Evolutionary conservation across 1,139 yeast genomes (phyloP).

Genomic region (Magnusiomyces tetraspermus): DNA sequence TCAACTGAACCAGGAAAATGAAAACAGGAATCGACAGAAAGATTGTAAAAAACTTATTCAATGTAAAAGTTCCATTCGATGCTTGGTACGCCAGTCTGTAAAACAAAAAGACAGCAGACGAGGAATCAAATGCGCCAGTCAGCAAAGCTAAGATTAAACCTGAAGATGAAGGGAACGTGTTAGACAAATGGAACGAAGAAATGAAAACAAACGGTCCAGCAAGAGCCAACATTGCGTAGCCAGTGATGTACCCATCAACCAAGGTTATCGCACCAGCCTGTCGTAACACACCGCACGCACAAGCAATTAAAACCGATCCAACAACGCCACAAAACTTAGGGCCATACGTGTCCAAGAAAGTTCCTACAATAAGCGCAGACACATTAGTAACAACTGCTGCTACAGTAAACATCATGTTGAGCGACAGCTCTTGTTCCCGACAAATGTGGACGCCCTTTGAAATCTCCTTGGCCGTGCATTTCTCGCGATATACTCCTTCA

Average conservation of each 20-base stretch:
- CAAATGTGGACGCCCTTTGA: conserved; percentile 36
- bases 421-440: conserved; percentile 64
- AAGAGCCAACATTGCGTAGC: conserved; percentile 58
- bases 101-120: conserved; percentile 60
- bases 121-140: conserved; percentile 72
- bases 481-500: conserved; percentile 64
- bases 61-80: conserved; percentile 26
- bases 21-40: conserved; percentile 68
- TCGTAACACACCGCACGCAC: conserved; percentile 45
- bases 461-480: conserved; percentile 38
- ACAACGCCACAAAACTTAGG: conserved; percentile 71
- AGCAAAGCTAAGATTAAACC: conserved; percentile 63
- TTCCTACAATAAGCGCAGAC: conserved; percentile 73
- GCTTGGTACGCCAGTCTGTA: conserved; percentile 58
- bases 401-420: conserved; percentile 72
- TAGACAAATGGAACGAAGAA: conserved; percentile 69
- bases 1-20: conserved; percentile 60
- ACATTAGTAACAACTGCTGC: conserved; percentile 86
- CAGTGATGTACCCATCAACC: conserved; percentile 53
- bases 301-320: conserved; percentile 50
- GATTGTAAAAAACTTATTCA: conserved; percentile 50
- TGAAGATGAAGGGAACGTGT: conserved; percentile 59
- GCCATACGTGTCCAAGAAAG: conserved; percentile 65
- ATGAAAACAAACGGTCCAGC: conserved; percentile 81
- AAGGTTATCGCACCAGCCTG: conserved; percentile 30